Conservation (phyloP, 1,284 basidiomycete species). For the Meripilus lineatus region DNA sequence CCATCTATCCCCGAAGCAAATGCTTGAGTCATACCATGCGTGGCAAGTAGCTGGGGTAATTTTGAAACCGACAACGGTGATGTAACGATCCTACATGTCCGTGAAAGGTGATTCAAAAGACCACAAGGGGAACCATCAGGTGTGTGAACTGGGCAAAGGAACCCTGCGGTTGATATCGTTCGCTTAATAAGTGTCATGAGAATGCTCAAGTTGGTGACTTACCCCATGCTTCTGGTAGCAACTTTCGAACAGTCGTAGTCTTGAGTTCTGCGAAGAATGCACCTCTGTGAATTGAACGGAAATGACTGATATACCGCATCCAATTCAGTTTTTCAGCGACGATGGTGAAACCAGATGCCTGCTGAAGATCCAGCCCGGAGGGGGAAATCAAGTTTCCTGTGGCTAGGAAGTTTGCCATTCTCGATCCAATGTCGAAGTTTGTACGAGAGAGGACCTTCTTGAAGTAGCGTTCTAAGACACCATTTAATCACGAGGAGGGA, state of each 20-base stretch:
- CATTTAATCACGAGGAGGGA: slow-evolving; percentile 1
- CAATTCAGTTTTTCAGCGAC: slow-evolving; percentile 99
- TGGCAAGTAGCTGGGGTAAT: slow-evolving; percentile 78
- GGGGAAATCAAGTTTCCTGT: slow-evolving; percentile 96
- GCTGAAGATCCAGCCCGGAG: slow-evolving; percentile 94
- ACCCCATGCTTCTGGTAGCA: slow-evolving; percentile 99
- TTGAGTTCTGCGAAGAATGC: slow-evolving; percentile 99
- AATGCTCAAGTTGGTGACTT: slow-evolving; percentile 18
- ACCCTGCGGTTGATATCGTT: slow-evolving; percentile 48
- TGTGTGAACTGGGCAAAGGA: slow-evolving; percentile 98
- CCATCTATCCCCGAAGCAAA: slow-evolving; percentile 81
- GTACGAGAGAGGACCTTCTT: slow-evolving; percentile 72
- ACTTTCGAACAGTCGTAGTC: slow-evolving; percentile 96
- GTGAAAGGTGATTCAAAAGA: slow-evolving; percentile 94
- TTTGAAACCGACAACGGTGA: slow-evolving; percentile 71
- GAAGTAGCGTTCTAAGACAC: slow-evolving; percentile 71
- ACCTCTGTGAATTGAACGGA: slow-evolving; percentile 97
- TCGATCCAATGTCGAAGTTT: slow-evolving; percentile 91
- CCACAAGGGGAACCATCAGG: slow-evolving; percentile 98
- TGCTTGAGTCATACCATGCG: slow-evolving; percentile 93
- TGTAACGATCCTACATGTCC: slow-evolving; percentile 91
- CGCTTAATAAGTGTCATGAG: slow-evolving; percentile 3
- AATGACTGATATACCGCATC: slow-evolving; percentile 97
- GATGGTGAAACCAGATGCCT: slow-evolving; percentile 96
- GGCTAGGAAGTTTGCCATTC: slow-evolving; percentile 92